Evolutionary conservation across 2,329 filamentous ascomycete genomes (phyloP).

Genomic region (Fulvia fulva): DNA sequence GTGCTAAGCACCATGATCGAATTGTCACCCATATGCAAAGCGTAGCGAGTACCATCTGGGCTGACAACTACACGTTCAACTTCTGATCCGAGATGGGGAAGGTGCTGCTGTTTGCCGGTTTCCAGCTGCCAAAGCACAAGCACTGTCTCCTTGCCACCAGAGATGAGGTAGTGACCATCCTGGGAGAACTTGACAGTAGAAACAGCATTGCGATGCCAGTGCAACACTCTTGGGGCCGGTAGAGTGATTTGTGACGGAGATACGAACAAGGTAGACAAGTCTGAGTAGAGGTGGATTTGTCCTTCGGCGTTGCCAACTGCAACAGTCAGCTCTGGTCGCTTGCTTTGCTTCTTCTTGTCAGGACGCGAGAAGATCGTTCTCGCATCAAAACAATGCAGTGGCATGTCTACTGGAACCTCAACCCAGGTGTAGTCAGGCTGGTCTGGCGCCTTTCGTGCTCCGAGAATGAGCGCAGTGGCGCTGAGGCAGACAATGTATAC

Average conservation of each 20-base stretch:
- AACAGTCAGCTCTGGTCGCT: constrained; percentile 58
- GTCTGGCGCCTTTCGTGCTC: constrained; percentile 42
- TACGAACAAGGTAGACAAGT: constrained; percentile 27
- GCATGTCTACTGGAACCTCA: constrained; percentile 55
- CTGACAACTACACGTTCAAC: constrained; percentile 85
- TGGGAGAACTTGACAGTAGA: constrained; percentile 84
- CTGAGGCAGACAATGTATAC: constrained; percentile 56
- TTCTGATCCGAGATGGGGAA: constrained; percentile 84
- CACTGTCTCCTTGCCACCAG: constrained; percentile 84
- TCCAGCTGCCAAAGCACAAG: constrained; percentile 92
- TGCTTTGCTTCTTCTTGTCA: constrained; percentile 33
- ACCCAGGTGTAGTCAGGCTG: constrained; percentile 48
- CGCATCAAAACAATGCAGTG: constrained; percentile 65
- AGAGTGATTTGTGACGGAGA: constrained; percentile 23
- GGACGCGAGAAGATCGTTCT: constrained; percentile 33
- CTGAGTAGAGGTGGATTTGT: constrained; percentile 72
- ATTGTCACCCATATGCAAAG: constrained; percentile 83
- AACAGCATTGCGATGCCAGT: constrained; percentile 88
- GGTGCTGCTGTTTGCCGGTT: constrained; percentile 72
- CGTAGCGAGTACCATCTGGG: constrained; percentile 73
- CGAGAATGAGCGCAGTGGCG: constrained; percentile 57
- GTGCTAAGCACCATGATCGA: constrained; percentile 88
- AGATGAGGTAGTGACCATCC: constrained; percentile 95
- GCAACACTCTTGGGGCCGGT: constrained; percentile 61
- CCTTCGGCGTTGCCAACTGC: constrained; percentile 74